Evolutionary conservation across 2,329 filamentous ascomycete species (phyloP).

Genomic region (Fusarium humuli): DNA sequence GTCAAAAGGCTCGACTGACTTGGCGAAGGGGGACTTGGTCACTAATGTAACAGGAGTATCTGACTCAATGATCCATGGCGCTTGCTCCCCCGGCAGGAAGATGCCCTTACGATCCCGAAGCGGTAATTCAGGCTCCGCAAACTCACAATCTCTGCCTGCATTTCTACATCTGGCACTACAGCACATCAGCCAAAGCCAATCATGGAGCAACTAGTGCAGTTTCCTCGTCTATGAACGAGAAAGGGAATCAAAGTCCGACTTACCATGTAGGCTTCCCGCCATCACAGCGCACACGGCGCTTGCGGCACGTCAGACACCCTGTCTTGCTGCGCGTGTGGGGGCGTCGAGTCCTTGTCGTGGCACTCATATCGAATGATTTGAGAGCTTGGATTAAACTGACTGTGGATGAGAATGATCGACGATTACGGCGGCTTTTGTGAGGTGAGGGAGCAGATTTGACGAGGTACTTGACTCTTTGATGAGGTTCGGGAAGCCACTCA

Average conservation of each 20-base stretch:
- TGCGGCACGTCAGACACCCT: constrained; percentile 40
- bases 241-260: constrained; percentile 4
- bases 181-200: background rate
- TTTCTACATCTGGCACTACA: constrained; percentile 29
- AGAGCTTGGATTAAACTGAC: background rate
- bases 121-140: constrained; percentile 25
- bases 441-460: background rate
- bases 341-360: constrained; percentile 23
- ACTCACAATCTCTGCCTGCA: constrained; percentile 34
- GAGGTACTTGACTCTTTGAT: background rate
- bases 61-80: constrained; percentile 32
- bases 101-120: constrained; percentile 38
- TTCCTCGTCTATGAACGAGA: background rate
- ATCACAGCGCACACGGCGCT: constrained; percentile 41
- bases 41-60: background rate
- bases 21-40: background rate
- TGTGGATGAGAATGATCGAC: background rate
- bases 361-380: background rate
- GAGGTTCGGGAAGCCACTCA: background rate
- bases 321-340: constrained; percentile 39
- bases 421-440: background rate
- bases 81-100: constrained; percentile 40
- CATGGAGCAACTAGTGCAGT: accelerated
- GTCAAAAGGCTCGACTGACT: constrained; percentile 37
- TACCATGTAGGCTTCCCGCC: constrained; percentile 37